phyloP scores from a whole-genome alignment of 192 early-diverging fungal species.

The Spizellomyces punctatus region DNA sequence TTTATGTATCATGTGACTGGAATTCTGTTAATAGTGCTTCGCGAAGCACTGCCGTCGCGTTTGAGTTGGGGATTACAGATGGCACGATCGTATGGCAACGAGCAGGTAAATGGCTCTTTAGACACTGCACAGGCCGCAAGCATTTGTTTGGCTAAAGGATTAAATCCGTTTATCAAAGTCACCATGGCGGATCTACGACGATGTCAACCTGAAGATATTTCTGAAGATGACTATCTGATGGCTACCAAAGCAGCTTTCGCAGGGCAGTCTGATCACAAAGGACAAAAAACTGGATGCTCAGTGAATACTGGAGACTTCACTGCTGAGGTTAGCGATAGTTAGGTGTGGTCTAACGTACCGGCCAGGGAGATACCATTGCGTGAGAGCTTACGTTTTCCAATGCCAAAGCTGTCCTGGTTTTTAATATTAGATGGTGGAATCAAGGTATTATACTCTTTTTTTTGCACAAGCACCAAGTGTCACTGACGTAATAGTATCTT shows the following conservation, averaged over 20 bases:
- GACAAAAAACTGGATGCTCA: constrained; percentile 14
- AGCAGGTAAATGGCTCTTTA: background rate
- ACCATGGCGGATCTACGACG: background rate
- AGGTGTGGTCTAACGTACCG: background rate
- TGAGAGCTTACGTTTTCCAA: background rate
- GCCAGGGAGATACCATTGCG: no score
- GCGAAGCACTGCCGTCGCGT: background rate
- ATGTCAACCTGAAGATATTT: constrained; percentile 11
- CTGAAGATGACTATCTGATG: constrained; percentile 9
- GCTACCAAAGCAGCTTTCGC: constrained; percentile 21
- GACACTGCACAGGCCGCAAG: background rate
- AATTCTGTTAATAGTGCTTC: background rate
- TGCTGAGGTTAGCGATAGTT: constrained; percentile 1
- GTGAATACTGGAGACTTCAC: constrained; percentile 7
- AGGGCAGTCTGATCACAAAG: background rate
- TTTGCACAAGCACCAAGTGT: no score
- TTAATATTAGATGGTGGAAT: constrained; percentile 15
- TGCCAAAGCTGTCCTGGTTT: constrained; percentile 25
- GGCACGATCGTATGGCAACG: constrained; percentile 20
- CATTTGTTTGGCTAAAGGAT: background rate
- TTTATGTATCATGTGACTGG: constrained; percentile 16
- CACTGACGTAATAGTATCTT: background rate
- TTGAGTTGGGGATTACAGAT: constrained; percentile 15
- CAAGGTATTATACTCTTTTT: background rate
- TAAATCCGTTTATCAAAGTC: constrained; percentile 6